A percentile compares a stretch with the other conserved stretches of the same genome.
Evolutionary conservation across 1,284 basidiomycete species (phyloP).

Genomic region (Boletellus deceptivus): DNA sequence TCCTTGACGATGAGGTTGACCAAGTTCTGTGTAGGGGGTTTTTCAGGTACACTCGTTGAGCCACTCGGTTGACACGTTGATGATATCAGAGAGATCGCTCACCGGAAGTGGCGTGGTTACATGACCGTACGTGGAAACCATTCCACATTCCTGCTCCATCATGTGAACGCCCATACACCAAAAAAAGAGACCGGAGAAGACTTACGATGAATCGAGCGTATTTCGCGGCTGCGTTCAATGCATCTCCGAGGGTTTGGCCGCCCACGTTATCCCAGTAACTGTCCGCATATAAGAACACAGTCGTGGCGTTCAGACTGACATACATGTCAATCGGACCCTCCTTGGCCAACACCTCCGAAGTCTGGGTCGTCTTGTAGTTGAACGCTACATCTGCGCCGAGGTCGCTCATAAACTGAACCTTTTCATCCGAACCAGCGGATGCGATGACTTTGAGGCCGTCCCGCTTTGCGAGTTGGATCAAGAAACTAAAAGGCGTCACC

Average conservation of each 20-base stretch:
- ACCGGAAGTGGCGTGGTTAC: neutral
- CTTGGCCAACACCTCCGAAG: slow-evolving; percentile 23
- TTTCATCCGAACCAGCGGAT: slow-evolving; percentile 40
- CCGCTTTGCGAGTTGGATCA: slow-evolving; percentile 35
- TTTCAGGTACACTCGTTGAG: neutral
- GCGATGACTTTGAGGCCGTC: slow-evolving; percentile 40
- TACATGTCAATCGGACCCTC: slow-evolving; percentile 27
- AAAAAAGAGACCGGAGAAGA: neutral
- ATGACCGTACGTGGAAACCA: slow-evolving; percentile 2
- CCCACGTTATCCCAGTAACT: slow-evolving; percentile 8
- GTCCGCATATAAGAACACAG: neutral
- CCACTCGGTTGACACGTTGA: neutral
- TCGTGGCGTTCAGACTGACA: neutral
- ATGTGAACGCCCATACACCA: too few species aligned
- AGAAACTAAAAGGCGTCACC: slow-evolving; percentile 14
- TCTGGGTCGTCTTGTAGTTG: slow-evolving; percentile 35
- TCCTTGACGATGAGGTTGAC: neutral
- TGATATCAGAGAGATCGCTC: neutral
- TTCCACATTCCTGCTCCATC: slow-evolving; percentile 10
- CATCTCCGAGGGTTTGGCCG: neutral
- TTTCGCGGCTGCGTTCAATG: neutral
- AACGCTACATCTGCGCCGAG: slow-evolving; percentile 36
- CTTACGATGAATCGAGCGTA: slow-evolving; percentile 1
- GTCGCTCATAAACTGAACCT: slow-evolving; percentile 38
- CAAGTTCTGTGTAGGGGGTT: neutral